phyloP scores from a whole-genome alignment of 257 asterid genomes.

The Paraleonurus japonicus region DNA sequence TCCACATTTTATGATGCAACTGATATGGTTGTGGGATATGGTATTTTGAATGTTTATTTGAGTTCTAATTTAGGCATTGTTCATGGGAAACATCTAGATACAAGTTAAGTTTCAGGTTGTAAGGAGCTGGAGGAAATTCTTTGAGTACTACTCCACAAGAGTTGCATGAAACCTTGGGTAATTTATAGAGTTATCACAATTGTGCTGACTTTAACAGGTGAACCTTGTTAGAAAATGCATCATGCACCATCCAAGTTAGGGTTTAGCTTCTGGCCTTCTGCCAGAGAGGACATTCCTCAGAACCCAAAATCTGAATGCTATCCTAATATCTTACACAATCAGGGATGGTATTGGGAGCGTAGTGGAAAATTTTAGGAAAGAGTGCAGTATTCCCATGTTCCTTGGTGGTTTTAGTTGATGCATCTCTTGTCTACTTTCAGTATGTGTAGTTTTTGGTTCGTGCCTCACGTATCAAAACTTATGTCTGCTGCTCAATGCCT shows the following conservation, averaged over 20 bases:
- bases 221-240: background rate
- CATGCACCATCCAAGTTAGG: background rate
- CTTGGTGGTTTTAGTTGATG: constrained; percentile 2
- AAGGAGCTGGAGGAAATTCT: background rate
- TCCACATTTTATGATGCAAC: background rate
- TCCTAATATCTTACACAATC: background rate
- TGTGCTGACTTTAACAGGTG: background rate
- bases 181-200: background rate
- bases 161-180: constrained; percentile 3
- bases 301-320: constrained; percentile 17
- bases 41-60: background rate
- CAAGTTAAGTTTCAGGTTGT: background rate
- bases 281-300: background rate
- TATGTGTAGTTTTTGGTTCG: background rate
- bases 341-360: background rate
- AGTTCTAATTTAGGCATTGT: background rate
- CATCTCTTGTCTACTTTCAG: constrained; percentile 10
- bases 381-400: background rate
- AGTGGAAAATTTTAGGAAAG: background rate
- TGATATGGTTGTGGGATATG: background rate
- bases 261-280: background rate
- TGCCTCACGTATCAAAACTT: constrained; percentile 20
- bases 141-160: background rate
- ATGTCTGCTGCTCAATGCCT: constrained; percentile 22
- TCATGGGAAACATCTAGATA: background rate